A percentile compares a stretch with the other conserved stretches of the same genome.
Conservation (phyloP, 331 rosid genomes). For the Rhamnella rubrinervis region DNA sequence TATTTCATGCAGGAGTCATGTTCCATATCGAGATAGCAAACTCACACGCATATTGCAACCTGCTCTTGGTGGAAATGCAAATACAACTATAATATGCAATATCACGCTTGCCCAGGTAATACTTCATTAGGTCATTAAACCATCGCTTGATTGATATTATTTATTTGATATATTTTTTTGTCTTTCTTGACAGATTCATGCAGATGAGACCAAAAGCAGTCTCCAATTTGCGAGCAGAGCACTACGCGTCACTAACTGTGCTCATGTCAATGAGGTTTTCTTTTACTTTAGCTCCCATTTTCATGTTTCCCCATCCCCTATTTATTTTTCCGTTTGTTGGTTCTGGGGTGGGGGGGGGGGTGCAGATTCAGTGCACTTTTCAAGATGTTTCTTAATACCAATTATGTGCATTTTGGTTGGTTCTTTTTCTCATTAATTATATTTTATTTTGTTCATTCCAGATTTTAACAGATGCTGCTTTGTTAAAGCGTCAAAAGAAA, state of each 20-base stretch:
- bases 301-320: background rate
- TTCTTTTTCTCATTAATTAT: slow-evolving; percentile 22
- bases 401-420: background rate
- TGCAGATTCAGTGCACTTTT: slow-evolving; percentile 4
- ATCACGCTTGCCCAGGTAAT: slow-evolving; percentile 88
- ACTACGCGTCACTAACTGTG: slow-evolving; percentile 88
- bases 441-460: slow-evolving; percentile 28
- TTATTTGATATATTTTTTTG: background rate
- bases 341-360: no score
- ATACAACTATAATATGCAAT: slow-evolving; percentile 92
- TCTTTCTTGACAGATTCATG: slow-evolving; percentile 58
- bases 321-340: background rate
- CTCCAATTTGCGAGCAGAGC: slow-evolving; percentile 99
- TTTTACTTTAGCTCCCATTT: slow-evolving; percentile 18
- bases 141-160: background rate
- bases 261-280: slow-evolving; percentile 94
- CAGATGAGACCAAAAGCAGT: slow-evolving; percentile 96
- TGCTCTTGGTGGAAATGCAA: slow-evolving; percentile 94
- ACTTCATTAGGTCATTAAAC: slow-evolving; percentile 7
- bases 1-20: slow-evolving; percentile 75
- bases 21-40: slow-evolving; percentile 97
- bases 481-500: slow-evolving; percentile 88
- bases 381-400: slow-evolving; percentile 11
- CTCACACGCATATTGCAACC: slow-evolving; percentile 97
- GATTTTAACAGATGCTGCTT: slow-evolving; percentile 99